phyloP scores from a whole-genome alignment of 2,329 filamentous ascomycete genomes.

The Aspergillus sp. region DNA sequence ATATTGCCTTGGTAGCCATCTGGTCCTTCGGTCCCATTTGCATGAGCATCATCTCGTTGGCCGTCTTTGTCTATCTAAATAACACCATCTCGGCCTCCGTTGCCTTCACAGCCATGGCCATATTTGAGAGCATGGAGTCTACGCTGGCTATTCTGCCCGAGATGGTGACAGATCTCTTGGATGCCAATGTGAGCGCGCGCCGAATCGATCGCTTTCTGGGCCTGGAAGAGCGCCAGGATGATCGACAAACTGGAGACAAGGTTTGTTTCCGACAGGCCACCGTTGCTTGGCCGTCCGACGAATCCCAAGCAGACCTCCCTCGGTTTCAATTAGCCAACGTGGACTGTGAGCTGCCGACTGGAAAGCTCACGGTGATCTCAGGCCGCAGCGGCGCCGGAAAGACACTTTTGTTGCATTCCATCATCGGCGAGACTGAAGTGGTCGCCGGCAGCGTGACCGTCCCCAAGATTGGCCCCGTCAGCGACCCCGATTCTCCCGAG shows the following conservation, averaged over 20 bases:
- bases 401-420: slow-evolving; percentile 68
- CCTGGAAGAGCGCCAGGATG: slow-evolving; percentile 59
- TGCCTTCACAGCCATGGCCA: slow-evolving; percentile 74
- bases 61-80: slow-evolving; percentile 63
- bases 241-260: slow-evolving; percentile 55
- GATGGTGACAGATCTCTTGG: slow-evolving; percentile 65
- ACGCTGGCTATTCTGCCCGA: slow-evolving; percentile 69
- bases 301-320: slow-evolving; percentile 53
- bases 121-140: slow-evolving; percentile 69
- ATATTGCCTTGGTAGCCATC: slow-evolving; percentile 62
- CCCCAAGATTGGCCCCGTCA: slow-evolving; percentile 45
- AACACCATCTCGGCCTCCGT: slow-evolving; percentile 65
- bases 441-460: slow-evolving; percentile 60
- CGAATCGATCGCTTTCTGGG: slow-evolving; percentile 69
- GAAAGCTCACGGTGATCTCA: slow-evolving; percentile 70
- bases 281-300: slow-evolving; percentile 73
- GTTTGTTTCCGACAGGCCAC: slow-evolving; percentile 67
- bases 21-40: slow-evolving; percentile 72
- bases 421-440: slow-evolving; percentile 72
- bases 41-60: slow-evolving; percentile 67
- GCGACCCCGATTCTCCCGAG: slow-evolving; percentile 55
- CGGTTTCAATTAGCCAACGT: slow-evolving; percentile 61
- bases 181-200: slow-evolving; percentile 66
- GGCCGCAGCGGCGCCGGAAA: slow-evolving; percentile 78
- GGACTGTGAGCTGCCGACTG: slow-evolving; percentile 64